Conservation (phyloP, 176 grass and related monocot genomes). For the Zea mays region DNA sequence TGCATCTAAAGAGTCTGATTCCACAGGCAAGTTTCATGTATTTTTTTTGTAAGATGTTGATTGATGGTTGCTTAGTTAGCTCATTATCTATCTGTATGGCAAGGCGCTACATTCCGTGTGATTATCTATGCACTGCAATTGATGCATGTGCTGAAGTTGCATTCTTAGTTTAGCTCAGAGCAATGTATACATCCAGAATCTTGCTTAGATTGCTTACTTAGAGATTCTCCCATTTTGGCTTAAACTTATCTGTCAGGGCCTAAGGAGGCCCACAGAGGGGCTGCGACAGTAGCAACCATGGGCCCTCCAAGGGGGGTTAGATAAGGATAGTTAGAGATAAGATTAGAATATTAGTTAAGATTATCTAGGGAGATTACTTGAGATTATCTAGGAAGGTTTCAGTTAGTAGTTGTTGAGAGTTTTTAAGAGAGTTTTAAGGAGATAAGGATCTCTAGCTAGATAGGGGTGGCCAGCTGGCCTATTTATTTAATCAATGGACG, state of each 20-base stretch:
- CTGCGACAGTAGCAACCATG: too few relatives aligned
- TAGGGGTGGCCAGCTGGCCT: too few relatives aligned
- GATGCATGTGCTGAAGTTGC: not conserved
- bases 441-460: too few relatives aligned
- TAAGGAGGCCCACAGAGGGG: too few relatives aligned
- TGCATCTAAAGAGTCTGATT: constrained; percentile 90
- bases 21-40: constrained; percentile 63
- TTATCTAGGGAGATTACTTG: too few relatives aligned
- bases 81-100: not conserved
- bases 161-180: constrained; percentile 39
- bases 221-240: constrained; percentile 17
- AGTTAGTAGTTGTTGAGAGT: too few relatives aligned
- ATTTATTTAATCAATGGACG: too few relatives aligned
- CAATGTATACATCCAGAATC: not conserved
- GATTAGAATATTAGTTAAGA: too few relatives aligned
- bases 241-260: not conserved
- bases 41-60: constrained; percentile 25
- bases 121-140: constrained; percentile 23
- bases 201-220: constrained; percentile 16
- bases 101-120: constrained; percentile 7
- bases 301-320: too few relatives aligned
- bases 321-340: too few relatives aligned
- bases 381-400: too few relatives aligned
- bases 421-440: too few relatives aligned
- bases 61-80: constrained; percentile 10